Conservation (phyloP, 805 yeast species). For the Barnettozyma wickerhamii region DNA sequence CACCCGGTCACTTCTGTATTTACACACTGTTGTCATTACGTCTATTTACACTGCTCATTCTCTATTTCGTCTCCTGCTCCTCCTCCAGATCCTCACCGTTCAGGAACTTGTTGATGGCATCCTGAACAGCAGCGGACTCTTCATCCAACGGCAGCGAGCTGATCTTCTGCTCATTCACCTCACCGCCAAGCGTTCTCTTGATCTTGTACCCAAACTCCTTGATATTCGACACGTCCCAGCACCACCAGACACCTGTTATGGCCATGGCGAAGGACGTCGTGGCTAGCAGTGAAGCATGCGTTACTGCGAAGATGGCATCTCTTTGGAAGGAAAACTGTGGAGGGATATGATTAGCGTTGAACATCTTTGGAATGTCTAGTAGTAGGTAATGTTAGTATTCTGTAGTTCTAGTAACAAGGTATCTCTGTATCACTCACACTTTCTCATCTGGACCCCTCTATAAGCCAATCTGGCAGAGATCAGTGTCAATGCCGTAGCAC, state of each 20-base stretch:
- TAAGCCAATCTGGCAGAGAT: constrained; percentile 70
- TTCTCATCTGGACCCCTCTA: constrained; percentile 67
- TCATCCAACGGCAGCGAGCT: constrained; percentile 49
- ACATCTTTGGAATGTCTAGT: constrained; percentile 56
- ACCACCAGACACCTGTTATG: constrained; percentile 75
- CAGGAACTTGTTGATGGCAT: constrained; percentile 46
- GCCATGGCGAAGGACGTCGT: constrained; percentile 68
- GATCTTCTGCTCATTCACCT: constrained; percentile 45
- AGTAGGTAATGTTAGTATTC: not conserved
- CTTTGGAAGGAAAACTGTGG: constrained; percentile 76
- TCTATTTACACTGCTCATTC: not conserved
- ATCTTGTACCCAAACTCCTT: constrained; percentile 69
- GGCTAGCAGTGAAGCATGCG: constrained; percentile 74
- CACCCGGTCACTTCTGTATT: too few species aligned
- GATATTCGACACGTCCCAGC: constrained; percentile 62
- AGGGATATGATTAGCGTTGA: constrained; percentile 82
- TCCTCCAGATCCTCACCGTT: constrained; percentile 34
- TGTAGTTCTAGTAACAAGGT: too few species aligned
- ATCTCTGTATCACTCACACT: constrained; percentile 37
- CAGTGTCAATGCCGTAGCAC: constrained; percentile 68
- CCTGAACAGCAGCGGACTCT: constrained; percentile 54
- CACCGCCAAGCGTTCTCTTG: constrained; percentile 66
- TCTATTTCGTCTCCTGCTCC: not conserved
- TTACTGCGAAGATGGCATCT: constrained; percentile 83
- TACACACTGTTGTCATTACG: too few species aligned